phyloP scores from a whole-genome alignment of 1,284 basidiomycete genomes.

The Grifola frondosa region DNA sequence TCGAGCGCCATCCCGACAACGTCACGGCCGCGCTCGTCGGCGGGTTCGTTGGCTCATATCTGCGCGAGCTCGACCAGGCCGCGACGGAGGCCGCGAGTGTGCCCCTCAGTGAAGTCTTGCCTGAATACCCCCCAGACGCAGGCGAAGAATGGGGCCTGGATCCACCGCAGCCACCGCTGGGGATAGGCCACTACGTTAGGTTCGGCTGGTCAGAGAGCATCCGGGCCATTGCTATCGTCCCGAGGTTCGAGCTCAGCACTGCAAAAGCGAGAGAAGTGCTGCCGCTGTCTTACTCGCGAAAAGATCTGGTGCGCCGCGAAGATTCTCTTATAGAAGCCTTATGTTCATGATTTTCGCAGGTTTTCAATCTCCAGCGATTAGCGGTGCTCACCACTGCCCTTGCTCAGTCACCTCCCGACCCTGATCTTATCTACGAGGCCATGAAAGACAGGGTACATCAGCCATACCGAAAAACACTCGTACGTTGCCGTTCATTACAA shows the following conservation, averaged over 20 bases:
- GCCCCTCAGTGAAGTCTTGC: constrained; percentile 94
- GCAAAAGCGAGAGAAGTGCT: constrained; percentile 91
- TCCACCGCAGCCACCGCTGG: constrained; percentile 85
- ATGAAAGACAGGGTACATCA: constrained; percentile 99
- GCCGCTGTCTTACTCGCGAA: constrained; percentile 81
- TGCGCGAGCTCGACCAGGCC: constrained; percentile 83
- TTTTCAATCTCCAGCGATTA: constrained; percentile 96
- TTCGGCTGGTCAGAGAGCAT: constrained; percentile 89
- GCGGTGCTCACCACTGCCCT: constrained; percentile 98
- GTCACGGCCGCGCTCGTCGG: constrained; percentile 97
- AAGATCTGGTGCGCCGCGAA: constrained; percentile 77
- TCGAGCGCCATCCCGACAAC: constrained; percentile 99
- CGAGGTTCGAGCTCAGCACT: constrained; percentile 94
- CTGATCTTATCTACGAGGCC: constrained; percentile 95
- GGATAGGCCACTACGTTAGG: constrained; percentile 93
- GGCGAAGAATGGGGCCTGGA: constrained; percentile 87
- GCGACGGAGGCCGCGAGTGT: constrained; percentile 82
- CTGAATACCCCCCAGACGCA: constrained; percentile 94
- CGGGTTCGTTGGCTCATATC: constrained; percentile 97
- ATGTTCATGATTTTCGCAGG: constrained; percentile 45
- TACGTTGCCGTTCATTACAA: constrained; percentile 36
- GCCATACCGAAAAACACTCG: constrained; percentile 89
- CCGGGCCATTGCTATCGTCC: constrained; percentile 94
- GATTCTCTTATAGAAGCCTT: neutral
- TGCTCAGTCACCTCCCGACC: constrained; percentile 86